These are phyloP conservation scores for Fusarium praegraminearum DNA, from an alignment of 2,329 filamentous ascomycete genomes.

Conservation along the genomic window DNA sequence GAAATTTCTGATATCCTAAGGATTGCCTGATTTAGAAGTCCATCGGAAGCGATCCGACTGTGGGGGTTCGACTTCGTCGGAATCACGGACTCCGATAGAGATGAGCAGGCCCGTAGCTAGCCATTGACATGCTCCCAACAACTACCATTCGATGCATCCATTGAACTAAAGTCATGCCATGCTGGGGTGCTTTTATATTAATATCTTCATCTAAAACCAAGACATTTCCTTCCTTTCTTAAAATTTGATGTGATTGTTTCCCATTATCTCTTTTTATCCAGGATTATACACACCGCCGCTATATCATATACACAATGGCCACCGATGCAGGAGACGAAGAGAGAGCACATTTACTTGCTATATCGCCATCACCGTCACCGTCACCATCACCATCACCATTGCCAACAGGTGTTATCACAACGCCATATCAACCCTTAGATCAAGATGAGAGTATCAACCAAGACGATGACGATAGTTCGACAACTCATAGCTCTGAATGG, in stretches of 20 bases:
- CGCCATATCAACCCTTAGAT: conserved; percentile 1
- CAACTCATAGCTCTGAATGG: conserved; percentile 7
- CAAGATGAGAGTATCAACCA: background rate
- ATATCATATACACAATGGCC: conserved; percentile 17
- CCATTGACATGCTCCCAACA: conserved; percentile 3
- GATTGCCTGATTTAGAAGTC: conserved; percentile 18
- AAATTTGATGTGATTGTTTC: background rate
- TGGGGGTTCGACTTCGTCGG: conserved; percentile 23
- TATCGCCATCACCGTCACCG: conserved; percentile 16
- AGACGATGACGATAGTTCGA: background rate
- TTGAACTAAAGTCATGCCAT: background rate
- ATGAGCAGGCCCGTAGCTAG: conserved; percentile 18
- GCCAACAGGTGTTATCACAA: background rate
- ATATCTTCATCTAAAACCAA: background rate
- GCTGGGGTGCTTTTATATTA: background rate
- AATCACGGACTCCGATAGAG: conserved; percentile 8
- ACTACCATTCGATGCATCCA: background rate
- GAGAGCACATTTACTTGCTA: conserved; percentile 16
- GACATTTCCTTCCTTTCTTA: background rate
- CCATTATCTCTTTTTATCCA: background rate
- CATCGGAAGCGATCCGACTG: conserved; percentile 25
- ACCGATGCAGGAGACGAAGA: conserved; percentile 33
- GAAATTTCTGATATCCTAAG: background rate
- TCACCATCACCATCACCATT: background rate
- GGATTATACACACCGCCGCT: background rate